A percentile compares a stretch with the other conserved stretches of the same genome.
These are phyloP conservation scores for Apiotrichum mycotoxinovorans DNA, from an alignment of 1,284 basidiomycete species.

Conservation along the genomic window DNA sequence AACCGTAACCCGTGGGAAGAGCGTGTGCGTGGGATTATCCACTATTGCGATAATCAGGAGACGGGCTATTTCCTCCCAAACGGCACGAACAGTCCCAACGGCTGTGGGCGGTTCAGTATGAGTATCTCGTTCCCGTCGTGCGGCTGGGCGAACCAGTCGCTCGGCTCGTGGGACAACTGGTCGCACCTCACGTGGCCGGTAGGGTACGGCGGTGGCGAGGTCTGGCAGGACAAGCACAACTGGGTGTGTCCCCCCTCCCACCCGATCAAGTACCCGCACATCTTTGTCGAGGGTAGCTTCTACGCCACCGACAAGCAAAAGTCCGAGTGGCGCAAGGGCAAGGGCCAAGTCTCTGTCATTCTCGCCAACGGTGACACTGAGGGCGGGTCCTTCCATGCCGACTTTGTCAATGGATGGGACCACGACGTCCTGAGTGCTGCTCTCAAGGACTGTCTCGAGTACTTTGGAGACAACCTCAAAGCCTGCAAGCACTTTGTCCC, in stretches of 20 bases:
- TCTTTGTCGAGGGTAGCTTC: conserved; percentile 34
- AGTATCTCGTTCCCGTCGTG: conserved; percentile 42
- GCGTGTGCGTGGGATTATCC: conserved; percentile 23
- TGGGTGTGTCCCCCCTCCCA: conserved; percentile 31
- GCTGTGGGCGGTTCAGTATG: conserved; percentile 23
- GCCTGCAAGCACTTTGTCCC: neutral
- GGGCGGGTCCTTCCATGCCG: conserved; percentile 39
- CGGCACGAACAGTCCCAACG: conserved; percentile 29
- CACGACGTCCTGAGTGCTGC: neutral
- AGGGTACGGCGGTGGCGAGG: conserved; percentile 7
- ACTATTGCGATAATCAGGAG: conserved; percentile 27
- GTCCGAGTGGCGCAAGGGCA: conserved; percentile 3
- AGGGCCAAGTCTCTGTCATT: conserved; percentile 28
- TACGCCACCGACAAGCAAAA: neutral
- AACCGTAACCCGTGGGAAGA: conserved; percentile 20
- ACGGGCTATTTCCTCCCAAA: conserved; percentile 32
- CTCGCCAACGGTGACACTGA: conserved; percentile 40
- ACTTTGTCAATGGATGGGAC: conserved; percentile 37
- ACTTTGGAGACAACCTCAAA: conserved; percentile 2
- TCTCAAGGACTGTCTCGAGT: conserved; percentile 9
- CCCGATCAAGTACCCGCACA: conserved; percentile 41
- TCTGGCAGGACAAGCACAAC: conserved; percentile 24
- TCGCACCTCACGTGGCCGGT: conserved; percentile 43
- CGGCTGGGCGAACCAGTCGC: conserved; percentile 31
- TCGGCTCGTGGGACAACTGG: conserved; percentile 41